phyloP scores from a whole-genome alignment of 148 eudicot species.

The Fagopyrum esculentum region DNA sequence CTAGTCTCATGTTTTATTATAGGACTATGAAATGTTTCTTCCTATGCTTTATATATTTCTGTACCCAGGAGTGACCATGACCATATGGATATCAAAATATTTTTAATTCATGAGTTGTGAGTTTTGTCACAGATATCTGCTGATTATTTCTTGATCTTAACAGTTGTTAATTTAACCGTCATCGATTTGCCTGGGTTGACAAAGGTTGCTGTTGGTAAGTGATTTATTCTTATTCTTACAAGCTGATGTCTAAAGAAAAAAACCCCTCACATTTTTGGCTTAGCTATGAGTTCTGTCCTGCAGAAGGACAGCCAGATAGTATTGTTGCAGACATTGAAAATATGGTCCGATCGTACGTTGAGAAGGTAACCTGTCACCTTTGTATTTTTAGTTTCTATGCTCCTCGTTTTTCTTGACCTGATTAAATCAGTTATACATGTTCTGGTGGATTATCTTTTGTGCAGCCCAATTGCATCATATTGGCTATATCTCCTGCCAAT shows the following conservation, averaged over 20 bases:
- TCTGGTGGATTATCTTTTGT: slow-evolving; percentile 12
- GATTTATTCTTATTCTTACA: slow-evolving; percentile 4
- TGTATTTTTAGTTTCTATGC: neutral
- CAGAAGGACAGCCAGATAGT: slow-evolving; percentile 82
- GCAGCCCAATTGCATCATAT: slow-evolving; percentile 76
- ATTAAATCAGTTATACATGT: neutral
- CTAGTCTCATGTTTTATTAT: neutral
- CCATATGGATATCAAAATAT: neutral
- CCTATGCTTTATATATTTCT: neutral
- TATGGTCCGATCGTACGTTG: slow-evolving; percentile 65
- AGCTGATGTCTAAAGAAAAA: neutral
- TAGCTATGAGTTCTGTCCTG: neutral
- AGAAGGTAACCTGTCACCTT: slow-evolving; percentile 45
- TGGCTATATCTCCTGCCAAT: slow-evolving; percentile 89
- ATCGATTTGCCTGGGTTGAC: slow-evolving; percentile 70
- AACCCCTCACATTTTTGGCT: neutral
- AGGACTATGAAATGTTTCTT: neutral
- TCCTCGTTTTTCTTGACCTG: neutral
- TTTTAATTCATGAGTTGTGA: neutral
- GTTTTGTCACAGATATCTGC: neutral
- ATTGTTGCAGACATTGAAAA: slow-evolving; percentile 70
- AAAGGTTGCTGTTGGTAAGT: slow-evolving; percentile 61
- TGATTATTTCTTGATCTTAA: slow-evolving; percentile 8
- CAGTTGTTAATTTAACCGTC: slow-evolving; percentile 67
- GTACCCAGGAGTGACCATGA: neutral